A percentile compares a stretch with the other conserved stretches of the same genome.
phyloP scores from a whole-genome alignment of 768 basidiomycete species.

The Gloeostereum incarnatum region DNA sequence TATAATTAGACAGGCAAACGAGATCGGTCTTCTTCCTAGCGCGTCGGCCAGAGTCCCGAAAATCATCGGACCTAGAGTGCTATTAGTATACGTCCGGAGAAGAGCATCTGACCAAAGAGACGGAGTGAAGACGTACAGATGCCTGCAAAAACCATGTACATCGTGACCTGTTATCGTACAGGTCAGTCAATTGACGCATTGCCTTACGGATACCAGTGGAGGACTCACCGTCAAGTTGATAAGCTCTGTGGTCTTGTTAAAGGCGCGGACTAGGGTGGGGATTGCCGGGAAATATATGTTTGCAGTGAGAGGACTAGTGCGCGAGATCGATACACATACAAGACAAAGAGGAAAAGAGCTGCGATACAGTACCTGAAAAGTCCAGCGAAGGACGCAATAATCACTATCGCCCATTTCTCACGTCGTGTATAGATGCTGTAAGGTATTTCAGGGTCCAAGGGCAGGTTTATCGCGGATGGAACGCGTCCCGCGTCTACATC shows the following conservation, averaged over 20 bases:
- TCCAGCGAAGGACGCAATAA: slow-evolving; percentile 43
- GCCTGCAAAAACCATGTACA: slow-evolving; percentile 66
- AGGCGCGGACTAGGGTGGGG: slow-evolving; percentile 51
- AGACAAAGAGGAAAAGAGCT: background rate
- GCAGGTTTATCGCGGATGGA: too few species aligned
- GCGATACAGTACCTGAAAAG: slow-evolving; percentile 57
- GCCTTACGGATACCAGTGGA: slow-evolving; percentile 23
- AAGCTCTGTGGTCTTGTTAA: slow-evolving; percentile 56
- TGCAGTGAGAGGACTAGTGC: slow-evolving; percentile 54
- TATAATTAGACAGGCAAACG: slow-evolving; percentile 53
- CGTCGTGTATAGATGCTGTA: slow-evolving; percentile 40
- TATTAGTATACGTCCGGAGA: slow-evolving; percentile 2
- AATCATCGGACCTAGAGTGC: slow-evolving; percentile 43
- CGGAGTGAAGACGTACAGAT: slow-evolving; percentile 28
- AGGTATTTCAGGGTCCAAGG: slow-evolving; percentile 11
- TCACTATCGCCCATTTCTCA: slow-evolving; percentile 67
- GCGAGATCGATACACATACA: background rate
- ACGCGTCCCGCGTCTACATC: too few species aligned
- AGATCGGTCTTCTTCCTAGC: slow-evolving; percentile 54
- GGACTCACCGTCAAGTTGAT: slow-evolving; percentile 66
- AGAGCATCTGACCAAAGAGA: too few species aligned
- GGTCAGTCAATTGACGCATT: background rate
- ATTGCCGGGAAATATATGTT: slow-evolving; percentile 80
- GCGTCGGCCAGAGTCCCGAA: slow-evolving; percentile 69
- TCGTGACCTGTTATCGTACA: slow-evolving; percentile 34